A percentile compares a stretch with the other conserved stretches of the same genome.
Conservation (phyloP, 202 grass and related monocot species). For the Panicum hallii region DNA sequence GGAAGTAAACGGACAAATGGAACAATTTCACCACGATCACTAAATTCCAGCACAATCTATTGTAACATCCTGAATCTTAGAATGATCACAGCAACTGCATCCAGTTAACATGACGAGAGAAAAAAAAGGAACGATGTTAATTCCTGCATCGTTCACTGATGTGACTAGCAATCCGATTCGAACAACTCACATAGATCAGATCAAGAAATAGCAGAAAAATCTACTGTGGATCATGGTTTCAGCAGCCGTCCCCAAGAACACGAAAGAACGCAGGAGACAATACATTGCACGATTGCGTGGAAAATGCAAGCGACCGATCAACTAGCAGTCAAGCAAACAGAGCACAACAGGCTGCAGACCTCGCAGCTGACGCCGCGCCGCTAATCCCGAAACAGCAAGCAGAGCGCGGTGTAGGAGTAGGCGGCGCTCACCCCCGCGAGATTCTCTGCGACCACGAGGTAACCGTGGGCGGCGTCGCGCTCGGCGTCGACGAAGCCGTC, state of each 20-base stretch:
- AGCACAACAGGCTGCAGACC: no score
- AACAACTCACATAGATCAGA: background rate
- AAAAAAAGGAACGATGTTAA: background rate
- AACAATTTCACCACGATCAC: no score
- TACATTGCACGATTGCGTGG: no score
- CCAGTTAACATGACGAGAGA: background rate
- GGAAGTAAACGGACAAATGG: no score
- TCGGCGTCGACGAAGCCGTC: background rate
- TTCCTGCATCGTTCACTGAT: background rate
- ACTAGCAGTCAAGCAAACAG: conserved; percentile 15
- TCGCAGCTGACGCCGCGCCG: background rate
- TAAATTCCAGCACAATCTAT: no score
- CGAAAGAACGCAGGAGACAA: no score
- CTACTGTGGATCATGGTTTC: background rate
- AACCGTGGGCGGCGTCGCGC: background rate
- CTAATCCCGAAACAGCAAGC: background rate
- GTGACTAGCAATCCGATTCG: background rate
- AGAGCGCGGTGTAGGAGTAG: background rate
- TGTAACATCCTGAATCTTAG: background rate
- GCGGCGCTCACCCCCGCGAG: no score
- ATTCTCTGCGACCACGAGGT: background rate
- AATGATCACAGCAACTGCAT: background rate
- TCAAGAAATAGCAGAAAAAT: background rate
- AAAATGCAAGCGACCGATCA: no score
- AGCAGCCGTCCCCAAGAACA: background rate